Evolutionary conservation across 768 basidiomycete species (phyloP), one percentile per base, ranked within the genome.

Genomic region (Lentinula sp.): DNA sequence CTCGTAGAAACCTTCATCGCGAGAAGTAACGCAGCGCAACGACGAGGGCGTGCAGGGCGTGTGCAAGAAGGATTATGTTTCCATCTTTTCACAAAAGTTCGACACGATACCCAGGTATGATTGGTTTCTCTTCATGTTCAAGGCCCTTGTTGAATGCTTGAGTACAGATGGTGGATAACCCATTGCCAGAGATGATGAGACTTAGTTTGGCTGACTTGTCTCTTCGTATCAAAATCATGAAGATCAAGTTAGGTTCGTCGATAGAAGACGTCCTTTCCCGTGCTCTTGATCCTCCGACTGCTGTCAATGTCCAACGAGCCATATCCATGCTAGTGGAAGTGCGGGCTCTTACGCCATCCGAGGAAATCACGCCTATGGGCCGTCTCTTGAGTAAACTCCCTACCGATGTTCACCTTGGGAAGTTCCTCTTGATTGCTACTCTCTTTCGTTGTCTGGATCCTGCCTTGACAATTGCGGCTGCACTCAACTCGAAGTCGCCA

Each of bases 331-430:
- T 99, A n/a, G 88, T 97, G 12, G 96, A 98, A 78, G 91, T 88
- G 61, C 84, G 89, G 61, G 95, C 96, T 5, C 75, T 99, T 62
- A 98, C 93, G 0, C 66, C 81, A 2, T 77, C 79, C 1, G 93
- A 99, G 71, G 95, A 96, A 16, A 95, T 99, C 63, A 98, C 96
- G 1, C 89, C 95, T 0, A 90, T 98, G 86, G 96, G 96, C 43
- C 80, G 87, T 57, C 77, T 96, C 23, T 79, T 99, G 43, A 93
- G 92, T 76, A 91, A 92, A 70, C 77, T 99, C 42, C 96, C 96
- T 0, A 92, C 94, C 50, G 96, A 99, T 69, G 95, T 98, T 15
- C 93, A 98, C 70, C 83, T 97, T 3, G 95, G 95, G 42, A 97
- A 98, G 76, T 91, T 98, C 70, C 78, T 98, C 15, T 78, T 98